A percentile compares a stretch with the other conserved stretches of the same genome.
phyloP scores from a whole-genome alignment of 1,284 basidiomycete genomes.

The Tetrapyrgos nigripes region DNA sequence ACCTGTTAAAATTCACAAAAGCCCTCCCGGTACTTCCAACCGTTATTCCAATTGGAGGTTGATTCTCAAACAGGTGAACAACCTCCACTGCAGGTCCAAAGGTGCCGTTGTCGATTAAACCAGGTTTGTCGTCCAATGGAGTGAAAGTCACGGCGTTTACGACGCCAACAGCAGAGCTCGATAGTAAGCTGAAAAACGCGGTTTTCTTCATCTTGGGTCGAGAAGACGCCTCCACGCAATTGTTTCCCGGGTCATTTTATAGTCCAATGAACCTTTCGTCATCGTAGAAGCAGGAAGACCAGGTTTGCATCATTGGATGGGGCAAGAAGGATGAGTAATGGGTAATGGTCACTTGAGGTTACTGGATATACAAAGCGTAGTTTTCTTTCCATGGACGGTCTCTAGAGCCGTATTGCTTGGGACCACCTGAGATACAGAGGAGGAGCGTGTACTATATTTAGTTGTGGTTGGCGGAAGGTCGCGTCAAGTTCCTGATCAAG shows the following conservation, averaged over 20 bases:
- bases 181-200: background rate
- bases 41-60: constrained; percentile 23
- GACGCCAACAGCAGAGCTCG: background rate
- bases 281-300: background rate
- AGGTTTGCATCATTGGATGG: background rate
- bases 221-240: background rate
- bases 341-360: too few species aligned
- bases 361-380: too few species aligned
- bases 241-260: background rate
- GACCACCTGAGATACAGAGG: too few species aligned
- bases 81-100: constrained; percentile 25
- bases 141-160: background rate
- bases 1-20: constrained; percentile 25
- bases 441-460: too few species aligned
- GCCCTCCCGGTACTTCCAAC: constrained; percentile 21
- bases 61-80: constrained; percentile 20
- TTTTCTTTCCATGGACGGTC: too few species aligned
- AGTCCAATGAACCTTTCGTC: background rate
- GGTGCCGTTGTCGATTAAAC: constrained; percentile 25
- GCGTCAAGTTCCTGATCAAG: too few species aligned
- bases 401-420: too few species aligned
- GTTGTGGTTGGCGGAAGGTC: too few species aligned
- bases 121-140: constrained; percentile 16
- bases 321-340: too few species aligned
- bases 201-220: background rate